phyloP scores from a whole-genome alignment of 2,329 filamentous ascomycete species.

The Thielaviopsis punctulata region DNA sequence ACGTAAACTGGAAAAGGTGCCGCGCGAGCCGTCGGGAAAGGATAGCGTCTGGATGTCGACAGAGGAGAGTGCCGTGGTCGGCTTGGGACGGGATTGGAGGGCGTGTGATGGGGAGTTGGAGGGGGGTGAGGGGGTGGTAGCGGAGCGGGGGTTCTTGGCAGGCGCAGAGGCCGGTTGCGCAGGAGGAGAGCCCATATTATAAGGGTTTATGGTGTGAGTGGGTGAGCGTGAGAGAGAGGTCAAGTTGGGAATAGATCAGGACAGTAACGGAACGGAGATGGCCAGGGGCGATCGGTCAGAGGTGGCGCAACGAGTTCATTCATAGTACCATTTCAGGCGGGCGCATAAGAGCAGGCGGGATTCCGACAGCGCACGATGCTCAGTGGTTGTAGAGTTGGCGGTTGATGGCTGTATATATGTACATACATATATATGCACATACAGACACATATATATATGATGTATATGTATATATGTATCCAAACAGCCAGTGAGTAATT shows the following conservation, averaged over 20 bases:
- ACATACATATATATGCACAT: too few relatives aligned
- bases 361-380: not conserved
- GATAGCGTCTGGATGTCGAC: slow-evolving; percentile 65
- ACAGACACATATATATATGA: too few relatives aligned
- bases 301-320: slow-evolving; percentile 3
- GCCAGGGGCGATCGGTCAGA: slow-evolving; percentile 8
- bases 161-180: not conserved
- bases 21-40: slow-evolving; percentile 50
- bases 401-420: too few relatives aligned
- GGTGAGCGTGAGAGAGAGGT: not conserved
- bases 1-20: slow-evolving; percentile 36
- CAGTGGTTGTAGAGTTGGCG: not conserved
- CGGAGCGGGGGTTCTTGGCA: not conserved
- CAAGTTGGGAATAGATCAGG: slow-evolving; percentile 4
- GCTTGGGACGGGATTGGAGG: slow-evolving; percentile 38
- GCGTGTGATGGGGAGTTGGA: slow-evolving; percentile 15
- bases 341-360: not conserved
- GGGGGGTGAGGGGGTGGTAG: not conserved
- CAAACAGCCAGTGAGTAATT: too few relatives aligned
- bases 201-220: not conserved
- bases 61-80: slow-evolving; percentile 73
- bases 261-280: slow-evolving; percentile 1
- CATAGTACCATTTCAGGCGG: slow-evolving; percentile 9
- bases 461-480: too few relatives aligned
- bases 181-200: not conserved